Evolutionary conservation across 352 stramenopile species (phyloP), one percentile per base, ranked within the genome.

Genomic region (Aphanomyces stellatus): DNA sequence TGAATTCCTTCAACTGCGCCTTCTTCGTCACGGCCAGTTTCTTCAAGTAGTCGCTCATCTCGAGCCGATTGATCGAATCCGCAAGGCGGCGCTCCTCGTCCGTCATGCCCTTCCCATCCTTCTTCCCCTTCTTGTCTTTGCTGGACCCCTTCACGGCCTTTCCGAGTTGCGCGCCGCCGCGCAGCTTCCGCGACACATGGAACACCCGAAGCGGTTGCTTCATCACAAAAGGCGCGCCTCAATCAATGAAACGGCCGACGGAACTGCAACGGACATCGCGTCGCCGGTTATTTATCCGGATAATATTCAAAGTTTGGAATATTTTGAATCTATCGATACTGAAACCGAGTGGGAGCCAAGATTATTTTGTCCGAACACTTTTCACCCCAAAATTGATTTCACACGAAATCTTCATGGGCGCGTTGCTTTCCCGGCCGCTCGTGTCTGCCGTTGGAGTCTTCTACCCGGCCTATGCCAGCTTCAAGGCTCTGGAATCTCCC

Each of bases 41-140:
- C 74, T 90, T 92, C 74, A 90, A 72, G 71, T 88, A 90, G 72
- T 92, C 83, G 74, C 82, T 88, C 84, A 90, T 92, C 72, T 92
- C 80, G 76, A 92, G 87, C 25, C 82, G 80, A 11, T 78, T 81
- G 49, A 92, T 90, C 28, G 81, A 88, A 27, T 92, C 84, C 49
- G 88, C 80, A 55, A 92, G 74, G 51, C 80, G 74, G 51, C 73
- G 69, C 60, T 92, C 84, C 42, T 92, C 84, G 31, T 90, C 82
- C 10, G 80, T 88, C 10, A 69, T 64, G 51, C 75, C 72, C 1
- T 71, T 61, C 17, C 75, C 77, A 35, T 90, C 79, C 53, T 84
- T 82, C 65, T 87, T 88, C 48, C 78, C 77, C 40, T 80, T 82
- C 62, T 74, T 75, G 59, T 90, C 82, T 53, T 92, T 92, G 69